Percentiles rank a stretch among this genome's conserved stretches.
These are phyloP conservation scores for Zanthoxylum bungeanum DNA, from an alignment of 345 rosid genomes.

Conservation along the genomic window DNA sequence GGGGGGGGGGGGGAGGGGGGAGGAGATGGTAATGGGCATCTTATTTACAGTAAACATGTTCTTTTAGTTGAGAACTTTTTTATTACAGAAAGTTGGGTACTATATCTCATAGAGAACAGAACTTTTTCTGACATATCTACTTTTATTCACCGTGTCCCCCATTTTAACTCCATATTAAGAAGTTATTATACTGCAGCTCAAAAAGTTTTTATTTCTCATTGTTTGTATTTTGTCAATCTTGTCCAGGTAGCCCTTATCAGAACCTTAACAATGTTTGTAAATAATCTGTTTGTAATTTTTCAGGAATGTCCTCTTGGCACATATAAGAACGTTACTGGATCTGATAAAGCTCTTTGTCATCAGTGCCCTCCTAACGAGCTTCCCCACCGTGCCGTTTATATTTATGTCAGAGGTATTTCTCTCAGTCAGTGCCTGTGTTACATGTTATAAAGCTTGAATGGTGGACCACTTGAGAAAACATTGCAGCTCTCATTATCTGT, in stretches of 20 bases:
- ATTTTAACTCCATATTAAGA: neutral
- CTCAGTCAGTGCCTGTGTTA: neutral
- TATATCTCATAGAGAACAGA: neutral
- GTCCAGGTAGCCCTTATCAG: slow-evolving; percentile 76
- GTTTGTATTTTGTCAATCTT: slow-evolving; percentile 49
- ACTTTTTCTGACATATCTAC: neutral
- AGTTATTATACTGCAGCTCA: neutral
- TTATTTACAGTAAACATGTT: no score
- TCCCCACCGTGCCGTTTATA: slow-evolving; percentile 69
- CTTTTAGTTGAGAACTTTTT: no score
- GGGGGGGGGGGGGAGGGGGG: no score
- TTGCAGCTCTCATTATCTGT: neutral
- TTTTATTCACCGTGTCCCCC: neutral
- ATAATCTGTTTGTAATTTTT: slow-evolving; percentile 24
- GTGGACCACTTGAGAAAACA: neutral
- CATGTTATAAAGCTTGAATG: neutral
- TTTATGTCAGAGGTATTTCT: slow-evolving; percentile 58
- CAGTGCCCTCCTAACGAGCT: slow-evolving; percentile 61
- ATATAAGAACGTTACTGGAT: slow-evolving; percentile 78
- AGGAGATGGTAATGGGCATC: no score
- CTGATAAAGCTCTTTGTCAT: slow-evolving; percentile 61
- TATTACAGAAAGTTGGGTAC: neutral
- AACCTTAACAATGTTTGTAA: slow-evolving; percentile 49
- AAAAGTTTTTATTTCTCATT: slow-evolving; percentile 1
- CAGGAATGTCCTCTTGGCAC: slow-evolving; percentile 98